Percentiles rank a stretch among this genome's conserved stretches.
Evolutionary conservation across 768 basidiomycete species (phyloP).

Genomic region (Psilocybe subaeruginosa): DNA sequence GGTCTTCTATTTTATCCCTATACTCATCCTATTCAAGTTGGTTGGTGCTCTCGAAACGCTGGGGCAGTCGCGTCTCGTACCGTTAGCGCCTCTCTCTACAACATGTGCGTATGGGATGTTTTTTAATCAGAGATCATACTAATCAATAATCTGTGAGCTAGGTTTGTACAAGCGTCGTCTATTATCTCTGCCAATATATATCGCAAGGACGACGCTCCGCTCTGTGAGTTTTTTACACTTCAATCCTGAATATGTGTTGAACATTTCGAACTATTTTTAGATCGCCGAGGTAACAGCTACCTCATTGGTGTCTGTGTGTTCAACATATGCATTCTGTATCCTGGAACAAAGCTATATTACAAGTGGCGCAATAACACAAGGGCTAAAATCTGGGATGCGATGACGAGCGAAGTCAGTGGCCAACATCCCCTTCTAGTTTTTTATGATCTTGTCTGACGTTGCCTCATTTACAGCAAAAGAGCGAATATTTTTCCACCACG

Average conservation of each 20-base stretch:
- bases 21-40: slow-evolving; percentile 57
- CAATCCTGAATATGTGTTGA: not conserved
- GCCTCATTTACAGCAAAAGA: slow-evolving; percentile 46
- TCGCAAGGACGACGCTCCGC: slow-evolving; percentile 56
- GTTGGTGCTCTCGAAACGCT: slow-evolving; percentile 62
- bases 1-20: slow-evolving; percentile 29
- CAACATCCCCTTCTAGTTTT: not conserved
- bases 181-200: slow-evolving; percentile 62
- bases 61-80: slow-evolving; percentile 63
- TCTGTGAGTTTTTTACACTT: slow-evolving; percentile 40
- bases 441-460: not conserved
- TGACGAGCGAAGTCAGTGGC: slow-evolving; percentile 47
- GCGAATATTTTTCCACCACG: slow-evolving; percentile 58
- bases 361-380: slow-evolving; percentile 60
- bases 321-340: slow-evolving; percentile 56
- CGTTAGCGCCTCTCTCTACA: slow-evolving; percentile 62
- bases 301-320: slow-evolving; percentile 56
- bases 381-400: slow-evolving; percentile 57
- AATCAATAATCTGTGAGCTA: not conserved
- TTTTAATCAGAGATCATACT: not conserved
- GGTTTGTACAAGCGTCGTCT: slow-evolving; percentile 30
- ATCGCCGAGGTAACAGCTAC: slow-evolving; percentile 58
- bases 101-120: slow-evolving; percentile 39
- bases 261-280: slow-evolving; percentile 28
- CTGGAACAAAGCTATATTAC: slow-evolving; percentile 56